A percentile compares a stretch with the other conserved stretches of the same genome.
These are phyloP conservation scores for Saccharomyces hybrid DNA, from an alignment of 1,139 yeast genomes.

Conservation along the genomic window DNA sequence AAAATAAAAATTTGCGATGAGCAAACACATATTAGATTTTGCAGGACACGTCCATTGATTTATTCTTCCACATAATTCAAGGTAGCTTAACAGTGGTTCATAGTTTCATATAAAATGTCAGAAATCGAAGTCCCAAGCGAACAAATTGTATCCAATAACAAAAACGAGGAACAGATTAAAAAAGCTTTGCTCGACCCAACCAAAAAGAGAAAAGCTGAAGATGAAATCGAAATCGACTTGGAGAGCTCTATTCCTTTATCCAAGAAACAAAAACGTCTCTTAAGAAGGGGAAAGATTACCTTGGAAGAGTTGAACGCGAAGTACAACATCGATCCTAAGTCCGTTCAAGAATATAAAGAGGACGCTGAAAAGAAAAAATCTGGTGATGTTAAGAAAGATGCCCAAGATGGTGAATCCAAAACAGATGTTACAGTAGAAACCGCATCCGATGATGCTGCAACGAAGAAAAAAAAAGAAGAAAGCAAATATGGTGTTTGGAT, in stretches of 20 bases:
- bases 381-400: slow-evolving; percentile 11
- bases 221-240: slow-evolving; percentile 75
- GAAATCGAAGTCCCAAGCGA: not conserved
- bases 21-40: not conserved
- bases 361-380: slow-evolving; percentile 23
- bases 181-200: slow-evolving; percentile 30
- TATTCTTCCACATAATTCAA: not conserved
- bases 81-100: not conserved
- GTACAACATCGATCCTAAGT: slow-evolving; percentile 33
- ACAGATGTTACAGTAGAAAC: slow-evolving; percentile 14
- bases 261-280: slow-evolving; percentile 80
- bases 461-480: slow-evolving; percentile 26
- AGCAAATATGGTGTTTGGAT: slow-evolving; percentile 81
- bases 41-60: not conserved
- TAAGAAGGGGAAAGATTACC: slow-evolving; percentile 66
- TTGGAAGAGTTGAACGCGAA: slow-evolving; percentile 49
- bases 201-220: slow-evolving; percentile 34
- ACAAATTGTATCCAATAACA: slow-evolving; percentile 1
- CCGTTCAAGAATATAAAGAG: slow-evolving; percentile 32
- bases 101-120: not conserved
- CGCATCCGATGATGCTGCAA: slow-evolving; percentile 10
- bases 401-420: slow-evolving; percentile 11
- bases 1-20: not conserved
- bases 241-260: slow-evolving; percentile 76
- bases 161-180: slow-evolving; percentile 16